phyloP scores from a whole-genome alignment of 345 rosid species.

The Populus simonii region DNA sequence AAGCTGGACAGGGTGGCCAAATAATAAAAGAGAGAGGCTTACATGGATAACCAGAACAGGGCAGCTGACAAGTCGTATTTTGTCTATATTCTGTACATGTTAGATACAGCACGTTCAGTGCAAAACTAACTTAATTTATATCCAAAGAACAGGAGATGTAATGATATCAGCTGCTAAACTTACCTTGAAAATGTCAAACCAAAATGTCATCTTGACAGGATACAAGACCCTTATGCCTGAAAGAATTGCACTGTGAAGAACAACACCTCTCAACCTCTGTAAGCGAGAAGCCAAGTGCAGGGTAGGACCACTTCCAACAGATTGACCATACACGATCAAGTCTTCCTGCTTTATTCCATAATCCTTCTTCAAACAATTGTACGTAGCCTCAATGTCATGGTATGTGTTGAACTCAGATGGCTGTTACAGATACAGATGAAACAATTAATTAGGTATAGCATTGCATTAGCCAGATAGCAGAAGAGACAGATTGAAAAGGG shows the following conservation, averaged over 20 bases:
- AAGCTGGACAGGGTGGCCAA: not conserved
- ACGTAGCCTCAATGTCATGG: slow-evolving; percentile 84
- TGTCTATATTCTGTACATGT: slow-evolving; percentile 84
- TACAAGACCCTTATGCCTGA: slow-evolving; percentile 91
- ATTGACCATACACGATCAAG: slow-evolving; percentile 84
- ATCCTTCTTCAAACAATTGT: slow-evolving; percentile 70
- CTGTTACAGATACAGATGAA: slow-evolving; percentile 33
- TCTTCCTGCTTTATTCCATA: slow-evolving; percentile 77
- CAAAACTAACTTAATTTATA: not conserved
- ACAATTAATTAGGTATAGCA: slow-evolving; percentile 12
- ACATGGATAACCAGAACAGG: slow-evolving; percentile 97
- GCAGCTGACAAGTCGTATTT: slow-evolving; percentile 78
- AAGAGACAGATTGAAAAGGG: not conserved
- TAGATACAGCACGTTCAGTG: slow-evolving; percentile 16
- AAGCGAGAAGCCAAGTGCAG: slow-evolving; percentile 76
- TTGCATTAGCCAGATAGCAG: not conserved
- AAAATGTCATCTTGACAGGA: slow-evolving; percentile 90
- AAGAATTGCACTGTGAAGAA: slow-evolving; percentile 95
- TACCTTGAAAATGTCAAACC: slow-evolving; percentile 93
- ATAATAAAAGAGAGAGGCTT: slow-evolving; percentile 29
- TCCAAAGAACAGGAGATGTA: not conserved
- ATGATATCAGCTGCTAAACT: slow-evolving; percentile 7
- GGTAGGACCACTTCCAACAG: slow-evolving; percentile 98
- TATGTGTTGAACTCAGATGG: slow-evolving; percentile 94
- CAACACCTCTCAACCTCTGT: slow-evolving; percentile 68